Base-by-base conservation (phyloP, 2,329 filamentous ascomycete species). In the Sordariomycetes sp. region DNA sequence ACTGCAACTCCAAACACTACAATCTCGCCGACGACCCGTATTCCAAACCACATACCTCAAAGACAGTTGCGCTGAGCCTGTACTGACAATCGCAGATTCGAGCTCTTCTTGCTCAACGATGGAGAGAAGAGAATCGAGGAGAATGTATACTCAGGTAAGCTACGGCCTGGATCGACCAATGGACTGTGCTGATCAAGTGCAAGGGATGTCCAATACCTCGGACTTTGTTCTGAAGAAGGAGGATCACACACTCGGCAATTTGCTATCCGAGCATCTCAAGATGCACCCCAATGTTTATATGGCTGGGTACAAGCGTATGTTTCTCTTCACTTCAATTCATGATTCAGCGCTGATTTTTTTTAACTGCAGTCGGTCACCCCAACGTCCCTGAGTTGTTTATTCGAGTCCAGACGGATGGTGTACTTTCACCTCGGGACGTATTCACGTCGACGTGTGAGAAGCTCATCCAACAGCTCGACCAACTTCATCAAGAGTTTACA, bases 161-260 rank as follows among this genome's bases (percentile, higher is more conserved):
- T n/a, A 4, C 4, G 6, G 8, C 15, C 19, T 5, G 11, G 6
- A 17, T 12, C 24, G 4, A 8, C 6, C 12, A n/a, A 11, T 6
- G 9, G 7, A 19, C 25, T 10, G 10, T 5, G 17, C 21, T 26
- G 10, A 33, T 16, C 14, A 9, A 14, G n/a, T 12, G 11, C 10
- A n/a, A 54, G 87, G 86, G 52, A 87, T 94, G 55, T 86, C 90
- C 16, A 94, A 94, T 56, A 87, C 85, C n/a, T 84, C 86, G 8
- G 84, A 95, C 60, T 98, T 98, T 65, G 79, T 86, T 39, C 79
- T 98, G 62, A 86, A 86, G 62, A 96, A 95, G 60, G 92, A 98
- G 59, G 92, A 98, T 49, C 90, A 95, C 63, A 95, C 90, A 2
- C 75, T 98, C 18, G 92, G 82, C 48, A 95, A 98, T 58, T 72